A percentile compares a stretch with the other conserved stretches of the same genome.
Conservation (phyloP, 2,329 filamentous ascomycete species). For the Epichloe coenophiala region DNA sequence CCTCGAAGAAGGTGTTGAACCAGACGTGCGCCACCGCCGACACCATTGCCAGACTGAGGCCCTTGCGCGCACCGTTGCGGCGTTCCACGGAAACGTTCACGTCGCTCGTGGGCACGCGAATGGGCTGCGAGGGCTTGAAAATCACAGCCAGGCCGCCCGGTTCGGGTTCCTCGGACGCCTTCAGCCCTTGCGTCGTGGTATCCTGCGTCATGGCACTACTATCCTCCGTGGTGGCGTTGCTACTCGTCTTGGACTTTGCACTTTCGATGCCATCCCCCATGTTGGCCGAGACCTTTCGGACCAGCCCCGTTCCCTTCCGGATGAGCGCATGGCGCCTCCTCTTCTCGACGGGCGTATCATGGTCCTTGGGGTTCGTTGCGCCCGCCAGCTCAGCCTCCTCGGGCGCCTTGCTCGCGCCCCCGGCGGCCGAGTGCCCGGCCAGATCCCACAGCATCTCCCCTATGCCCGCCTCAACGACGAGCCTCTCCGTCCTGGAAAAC, state of each 20-base stretch:
- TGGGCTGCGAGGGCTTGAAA: slow-evolving; percentile 54
- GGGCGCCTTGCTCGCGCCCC: too few relatives aligned
- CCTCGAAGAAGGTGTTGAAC: slow-evolving; percentile 95
- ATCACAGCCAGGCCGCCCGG: slow-evolving; percentile 60
- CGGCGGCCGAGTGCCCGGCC: slow-evolving; percentile 12
- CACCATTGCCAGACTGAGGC: slow-evolving; percentile 76
- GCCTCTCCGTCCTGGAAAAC: slow-evolving; percentile 60
- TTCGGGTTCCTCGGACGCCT: slow-evolving; percentile 23
- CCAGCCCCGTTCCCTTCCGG: slow-evolving; percentile 19
- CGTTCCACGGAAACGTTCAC: slow-evolving; percentile 84
- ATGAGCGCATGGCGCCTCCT: slow-evolving; percentile 13
- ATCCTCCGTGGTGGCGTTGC: slow-evolving; percentile 5
- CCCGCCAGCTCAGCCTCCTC: slow-evolving; percentile 20
- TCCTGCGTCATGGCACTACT: not conserved
- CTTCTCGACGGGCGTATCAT: not conserved
- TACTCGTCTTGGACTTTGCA: slow-evolving; percentile 10
- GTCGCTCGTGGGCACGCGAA: slow-evolving; percentile 68
- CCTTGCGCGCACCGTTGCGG: slow-evolving; percentile 63
- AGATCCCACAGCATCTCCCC: slow-evolving; percentile 41
- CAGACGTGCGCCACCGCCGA: slow-evolving; percentile 89
- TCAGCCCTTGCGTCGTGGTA: not conserved
- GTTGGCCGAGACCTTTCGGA: slow-evolving; percentile 17
- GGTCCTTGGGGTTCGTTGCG: not conserved
- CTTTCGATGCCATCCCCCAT: slow-evolving; percentile 10
- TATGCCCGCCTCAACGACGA: slow-evolving; percentile 47